phyloP scores from a whole-genome alignment of 2,329 filamentous ascomycete genomes.

The Dryadomyces quercivorus region DNA sequence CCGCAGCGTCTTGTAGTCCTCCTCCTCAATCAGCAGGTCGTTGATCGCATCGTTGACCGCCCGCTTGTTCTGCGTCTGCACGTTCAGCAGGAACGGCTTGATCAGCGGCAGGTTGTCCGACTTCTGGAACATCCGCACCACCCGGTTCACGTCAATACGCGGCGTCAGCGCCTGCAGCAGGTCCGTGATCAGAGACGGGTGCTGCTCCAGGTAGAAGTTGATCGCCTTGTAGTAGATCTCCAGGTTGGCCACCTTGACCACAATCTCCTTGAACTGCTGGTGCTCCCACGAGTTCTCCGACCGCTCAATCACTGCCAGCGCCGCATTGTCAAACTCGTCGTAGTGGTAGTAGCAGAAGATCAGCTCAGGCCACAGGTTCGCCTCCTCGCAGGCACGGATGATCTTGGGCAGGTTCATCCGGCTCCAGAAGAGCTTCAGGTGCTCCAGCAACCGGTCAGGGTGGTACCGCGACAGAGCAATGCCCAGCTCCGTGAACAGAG shows the following conservation, averaged over 20 bases:
- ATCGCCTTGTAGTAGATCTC: slow-evolving; percentile 98
- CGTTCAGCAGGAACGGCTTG: slow-evolving; percentile 96
- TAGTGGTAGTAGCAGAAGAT: slow-evolving; percentile 98
- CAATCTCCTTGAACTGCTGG: slow-evolving; percentile 97
- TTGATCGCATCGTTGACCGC: slow-evolving; percentile 98
- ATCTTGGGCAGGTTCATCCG: slow-evolving; percentile 97
- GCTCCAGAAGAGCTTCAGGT: slow-evolving; percentile 96
- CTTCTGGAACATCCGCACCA: slow-evolving; percentile 98
- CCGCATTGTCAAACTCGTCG: slow-evolving; percentile 95
- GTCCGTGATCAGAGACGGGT: slow-evolving; percentile 91
- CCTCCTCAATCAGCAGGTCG: slow-evolving; percentile 93
- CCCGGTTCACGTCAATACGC: slow-evolving; percentile 93
- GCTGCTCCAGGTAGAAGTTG: slow-evolving; percentile 96
- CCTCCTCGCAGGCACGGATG: slow-evolving; percentile 85
- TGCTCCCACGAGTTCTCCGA: slow-evolving; percentile 98
- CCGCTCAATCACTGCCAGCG: slow-evolving; percentile 94
- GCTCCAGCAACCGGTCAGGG: slow-evolving; percentile 93
- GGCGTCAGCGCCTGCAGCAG: slow-evolving; percentile 83
- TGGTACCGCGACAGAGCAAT: slow-evolving; percentile 91
- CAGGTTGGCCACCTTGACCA: slow-evolving; percentile 94
- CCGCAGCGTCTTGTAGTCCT: slow-evolving; percentile 96
- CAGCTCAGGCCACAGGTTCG: slow-evolving; percentile 91
- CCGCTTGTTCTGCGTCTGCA: slow-evolving; percentile 95
- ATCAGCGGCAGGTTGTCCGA: slow-evolving; percentile 96
- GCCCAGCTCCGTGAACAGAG: slow-evolving; percentile 88